Evolutionary conservation across 352 stramenopile genomes (phyloP).

Genomic region (Paralagenidium karlingii): DNA sequence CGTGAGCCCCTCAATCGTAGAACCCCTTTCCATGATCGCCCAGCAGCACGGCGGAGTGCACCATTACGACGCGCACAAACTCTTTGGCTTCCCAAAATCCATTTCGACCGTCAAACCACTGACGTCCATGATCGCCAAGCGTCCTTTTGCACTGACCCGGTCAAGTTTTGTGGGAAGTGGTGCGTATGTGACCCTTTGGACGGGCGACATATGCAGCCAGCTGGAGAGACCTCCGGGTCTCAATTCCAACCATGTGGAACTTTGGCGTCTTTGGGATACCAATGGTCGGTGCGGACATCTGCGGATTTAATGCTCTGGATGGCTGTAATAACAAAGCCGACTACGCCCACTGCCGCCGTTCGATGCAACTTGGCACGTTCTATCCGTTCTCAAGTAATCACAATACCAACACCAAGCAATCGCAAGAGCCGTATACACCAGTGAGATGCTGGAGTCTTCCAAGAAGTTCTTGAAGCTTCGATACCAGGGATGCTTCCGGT

Average conservation of each 20-base stretch:
- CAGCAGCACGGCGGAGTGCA: constrained; percentile 32
- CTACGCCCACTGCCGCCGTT: constrained; percentile 61
- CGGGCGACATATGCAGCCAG: constrained; percentile 63
- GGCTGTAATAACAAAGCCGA: too few species aligned
- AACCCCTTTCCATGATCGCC: constrained; percentile 42
- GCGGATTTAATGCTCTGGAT: constrained; percentile 52
- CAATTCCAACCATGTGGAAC: constrained; percentile 47
- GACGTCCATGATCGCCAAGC: constrained; percentile 33
- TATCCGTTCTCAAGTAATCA: constrained; percentile 76
- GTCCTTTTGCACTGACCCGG: constrained; percentile 56
- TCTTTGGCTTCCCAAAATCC: constrained; percentile 67
- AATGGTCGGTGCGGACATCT: constrained; percentile 76
- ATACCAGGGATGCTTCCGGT: constrained; percentile 71
- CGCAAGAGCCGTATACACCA: constrained; percentile 58
- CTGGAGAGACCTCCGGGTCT: constrained; percentile 68
- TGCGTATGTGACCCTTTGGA: constrained; percentile 54
- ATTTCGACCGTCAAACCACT: constrained; percentile 42
- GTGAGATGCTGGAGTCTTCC: constrained; percentile 21
- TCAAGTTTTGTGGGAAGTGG: constrained; percentile 58
- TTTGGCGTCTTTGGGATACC: constrained; percentile 70
- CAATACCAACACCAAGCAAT: constrained; percentile 36
- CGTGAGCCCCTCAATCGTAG: constrained; percentile 30
- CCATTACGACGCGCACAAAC: constrained; percentile 73
- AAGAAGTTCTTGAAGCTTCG: constrained; percentile 50
- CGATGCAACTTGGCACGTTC: constrained; percentile 55